Base-by-base conservation (phyloP, 164 flowering plant species). In the Kalanchoe fedtschenkoi region DNA sequence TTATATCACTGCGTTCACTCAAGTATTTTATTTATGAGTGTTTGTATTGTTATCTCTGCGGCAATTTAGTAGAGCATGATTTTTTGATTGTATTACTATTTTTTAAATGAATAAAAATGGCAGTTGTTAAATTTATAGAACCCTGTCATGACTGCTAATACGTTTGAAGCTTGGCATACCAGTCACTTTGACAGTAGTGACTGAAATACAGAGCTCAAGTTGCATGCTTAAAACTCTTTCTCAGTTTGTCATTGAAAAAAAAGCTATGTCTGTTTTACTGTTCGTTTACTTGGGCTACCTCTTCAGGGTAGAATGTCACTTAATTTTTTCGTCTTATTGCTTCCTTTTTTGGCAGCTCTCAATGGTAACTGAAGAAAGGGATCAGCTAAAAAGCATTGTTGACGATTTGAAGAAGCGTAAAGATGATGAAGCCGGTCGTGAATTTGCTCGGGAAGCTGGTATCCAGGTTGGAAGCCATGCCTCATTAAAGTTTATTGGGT, bases 331-430 rank as follows among this genome's bases (percentile, higher is more conserved):
- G 16, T 24, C 4, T 51, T 26, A 1, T 14, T 51, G 32, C n/a
- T n/a, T 51, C 3, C 58, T 37, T 53, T 66, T 17, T 29, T 51
- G 74, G 70, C 81, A 95, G 96, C 85, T 91, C 46, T 72, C 82
- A 58, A 46, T 81, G 42, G 78, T 79, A 63, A 80, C 65, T 55
- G 87, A 80, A 68, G 96, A 95, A 75, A 83, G 83, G 73, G 89
- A 91, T 66, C 72, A 75, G 53, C 63, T 91, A 58, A 74, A 69
- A 76, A 75, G 68, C 65, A 75, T 76, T 34, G 63, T 76, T 66
- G 59, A 70, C 63, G 76, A 77, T 65, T 67, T 70, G 64, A 88
- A 76, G 74, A 74, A 63, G 61, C 69, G 70, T 30, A 84, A 71
- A 64, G 77, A 71, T 70, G 80, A 63, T 66, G 89, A 71, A 60